Evolutionary conservation across 345 rosid genomes (phyloP), one percentile per base, ranked within the genome.

Genomic region (Corchorus capsularis): DNA sequence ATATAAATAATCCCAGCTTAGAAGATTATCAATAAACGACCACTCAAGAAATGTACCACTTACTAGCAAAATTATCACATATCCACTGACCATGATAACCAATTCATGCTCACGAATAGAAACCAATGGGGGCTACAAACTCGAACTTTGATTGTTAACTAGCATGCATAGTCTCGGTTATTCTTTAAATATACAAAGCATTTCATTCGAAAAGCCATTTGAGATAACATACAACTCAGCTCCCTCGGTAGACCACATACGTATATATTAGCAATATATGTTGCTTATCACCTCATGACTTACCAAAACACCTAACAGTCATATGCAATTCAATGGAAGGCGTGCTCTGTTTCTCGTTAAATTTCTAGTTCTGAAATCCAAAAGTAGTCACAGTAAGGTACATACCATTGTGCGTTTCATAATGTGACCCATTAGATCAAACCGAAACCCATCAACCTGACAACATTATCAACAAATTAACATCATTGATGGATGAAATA

Each of bases 401-500:
- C 84, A 60, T 85, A 95, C 99, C 98, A 93, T 93, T 63, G 99
- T 86, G 61, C 72, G 74, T 87, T 87, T 93, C 99, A 95, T 95
- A 75, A 95, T 77, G 83, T 95, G 99, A 69, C 99, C 99, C 99
- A 95, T 95, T 64, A 95, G 96, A 79, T 95, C 99, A 84, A 95
- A 93, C 54, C 96, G 94, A 79, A 95, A 93, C 61, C 99, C 99
- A 80, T 95, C 98, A 80, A 95, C 96, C 99, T 95, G 87, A 54
- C 27, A 87, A 79, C 11, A 79, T 59, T 72, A 71, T 53, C 46
- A 79, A 69, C 10, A 77, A 6, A 75, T 69, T 32, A 79, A 69
- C 50, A 76, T 72, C 55, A 57, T 77, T 57, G 73, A 62, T 39
- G 6, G 45, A 64, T 19, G 13, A 27, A n/a, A 52, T 9, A 15